Evolutionary conservation across 2,329 filamentous ascomycete genomes (phyloP), one percentile per base, ranked within the genome.

Genomic region (Scedosporium dehoogii): DNA sequence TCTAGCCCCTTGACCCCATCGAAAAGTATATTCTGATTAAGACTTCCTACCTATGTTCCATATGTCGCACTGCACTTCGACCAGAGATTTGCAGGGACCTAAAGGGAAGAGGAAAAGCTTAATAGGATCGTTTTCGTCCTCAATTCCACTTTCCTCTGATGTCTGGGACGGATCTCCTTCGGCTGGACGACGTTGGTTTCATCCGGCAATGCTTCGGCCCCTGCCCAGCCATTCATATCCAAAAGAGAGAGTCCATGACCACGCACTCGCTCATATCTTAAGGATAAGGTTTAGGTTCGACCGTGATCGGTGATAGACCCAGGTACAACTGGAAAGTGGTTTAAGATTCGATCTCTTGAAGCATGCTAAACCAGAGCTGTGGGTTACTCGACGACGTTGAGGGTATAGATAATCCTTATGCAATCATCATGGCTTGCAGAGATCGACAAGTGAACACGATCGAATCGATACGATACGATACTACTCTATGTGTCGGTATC

Each of bases 121-220:
- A 12, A 27, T 10, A 46, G 12, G 23, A 46, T 21, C 58, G 10
- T 25, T 46, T 10, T 27, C 58, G 44, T 41, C 55, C 58, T 21
- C 44, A 10, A 25, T 46, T 44, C 58, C 58, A 29, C 18, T 25
- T 25, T 29, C 21, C n/a, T 29, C 18, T 25, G 27, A 48, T 25
- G n/a, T 59, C 16, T 25, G 29, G 58, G 21, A 29, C 58, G n/a
- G 58, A 59, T 59, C 58, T 6, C n/a, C 58, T n/a, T 48, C 44
- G 9, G 44, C 44, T 48, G 18, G 44, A n/a, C 44, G 44, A 2
- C 18, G 2, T 21, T 9, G 14, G 42, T 44, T 59, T 59, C 25
- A 59, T 7, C 41, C 41, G 10, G 41, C 41, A 59, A 59, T 59
- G 41, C 58, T 12, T 59, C 23, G 23, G n/a, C 38, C 23, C 41